These are phyloP conservation scores for Didymella pinodella DNA, from an alignment of 2,329 filamentous ascomycete genomes.

Conservation along the genomic window DNA sequence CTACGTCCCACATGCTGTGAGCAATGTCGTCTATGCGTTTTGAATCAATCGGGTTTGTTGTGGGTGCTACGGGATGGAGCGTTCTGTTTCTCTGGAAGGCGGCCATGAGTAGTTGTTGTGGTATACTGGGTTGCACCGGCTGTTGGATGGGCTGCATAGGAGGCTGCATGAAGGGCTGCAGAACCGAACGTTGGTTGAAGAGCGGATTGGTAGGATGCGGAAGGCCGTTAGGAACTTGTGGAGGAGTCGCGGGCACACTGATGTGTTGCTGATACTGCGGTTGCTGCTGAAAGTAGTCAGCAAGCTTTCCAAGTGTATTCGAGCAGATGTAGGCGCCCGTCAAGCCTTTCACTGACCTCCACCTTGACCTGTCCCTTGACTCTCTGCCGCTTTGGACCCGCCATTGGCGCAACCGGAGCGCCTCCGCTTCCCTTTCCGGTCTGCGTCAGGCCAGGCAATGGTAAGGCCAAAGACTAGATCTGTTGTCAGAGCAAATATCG, in stretches of 20 bases:
- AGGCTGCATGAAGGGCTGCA: not conserved
- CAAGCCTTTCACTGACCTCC: slow-evolving; percentile 9
- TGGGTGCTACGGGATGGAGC: not conserved
- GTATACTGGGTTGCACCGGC: not conserved
- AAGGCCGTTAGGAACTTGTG: not conserved
- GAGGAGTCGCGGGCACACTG: not conserved
- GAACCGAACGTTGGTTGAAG: not conserved
- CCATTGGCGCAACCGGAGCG: not conserved
- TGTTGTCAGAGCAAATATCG: not conserved
- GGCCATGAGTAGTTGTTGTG: not conserved
- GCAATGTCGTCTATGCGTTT: slow-evolving; percentile 19
- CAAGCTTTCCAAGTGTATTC: not conserved
- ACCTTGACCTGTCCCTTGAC: not conserved
- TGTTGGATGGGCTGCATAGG: not conserved
- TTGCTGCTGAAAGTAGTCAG: slow-evolving; percentile 1
- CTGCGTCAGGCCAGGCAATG: slow-evolving; percentile 2
- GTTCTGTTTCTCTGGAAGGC: not conserved
- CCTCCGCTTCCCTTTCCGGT: not conserved
- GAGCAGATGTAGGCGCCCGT: not conserved
- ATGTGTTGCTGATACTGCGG: not conserved
- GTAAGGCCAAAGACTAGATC: not conserved
- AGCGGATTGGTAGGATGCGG: not conserved
- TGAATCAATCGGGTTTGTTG: not conserved
- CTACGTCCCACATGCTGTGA: slow-evolving; percentile 27
- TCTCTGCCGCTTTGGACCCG: slow-evolving; percentile 16